Base-by-base conservation (phyloP, 192 early-diverging fungal species). In the Dimargaris cristalligena region DNA sequence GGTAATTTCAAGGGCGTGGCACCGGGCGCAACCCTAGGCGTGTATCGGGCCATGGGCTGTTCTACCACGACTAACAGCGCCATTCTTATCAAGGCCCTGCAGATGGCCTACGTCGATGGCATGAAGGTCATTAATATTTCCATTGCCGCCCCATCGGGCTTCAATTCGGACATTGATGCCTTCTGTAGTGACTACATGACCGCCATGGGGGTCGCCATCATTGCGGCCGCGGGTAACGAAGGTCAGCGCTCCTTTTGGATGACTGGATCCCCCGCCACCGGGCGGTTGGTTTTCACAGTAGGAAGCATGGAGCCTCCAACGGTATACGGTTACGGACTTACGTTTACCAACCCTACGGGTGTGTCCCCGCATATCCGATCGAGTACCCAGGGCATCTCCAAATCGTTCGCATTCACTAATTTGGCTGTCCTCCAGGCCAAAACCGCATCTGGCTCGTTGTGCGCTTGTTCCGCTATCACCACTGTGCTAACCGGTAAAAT, bases 81-180 rank as follows among this genome's bases (percentile, higher is more conserved):
- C 52, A 61, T 91, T 35, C 79, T 94, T 33, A 80, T 89, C 55
- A 75, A 81, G 55, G 92, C 83, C 18, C 66, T 96, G 65, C 71
- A 81, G 63, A 63, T 65, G 8, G 92, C 91, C 9, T 72, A 77
- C 47, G 64, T 62, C 4, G 88, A 89, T 52, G 72, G 79, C 0
- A 76, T 86, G 67, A 78, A 96, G 61, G 64, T 96, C 45, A 85
- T 96, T 65, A 91, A 85, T 71, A 74, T 93, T 60, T 87, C 84
- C 56, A 67, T 93, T 58, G 92, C 90, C 52, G 84, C 77, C 10
- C 70, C 76, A 18, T 70, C 68, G 62, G 74, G 71, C 33, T 80
- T 75, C 78, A 71, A 68, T 56, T 74, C 84, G 86, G 34, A 71
- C 78, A 35, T 74, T 82, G 16, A 60, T 77, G 23, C 72, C 80